phyloP scores from a whole-genome alignment of 2,329 filamentous ascomycete species.

The Capronia epimyces region DNA sequence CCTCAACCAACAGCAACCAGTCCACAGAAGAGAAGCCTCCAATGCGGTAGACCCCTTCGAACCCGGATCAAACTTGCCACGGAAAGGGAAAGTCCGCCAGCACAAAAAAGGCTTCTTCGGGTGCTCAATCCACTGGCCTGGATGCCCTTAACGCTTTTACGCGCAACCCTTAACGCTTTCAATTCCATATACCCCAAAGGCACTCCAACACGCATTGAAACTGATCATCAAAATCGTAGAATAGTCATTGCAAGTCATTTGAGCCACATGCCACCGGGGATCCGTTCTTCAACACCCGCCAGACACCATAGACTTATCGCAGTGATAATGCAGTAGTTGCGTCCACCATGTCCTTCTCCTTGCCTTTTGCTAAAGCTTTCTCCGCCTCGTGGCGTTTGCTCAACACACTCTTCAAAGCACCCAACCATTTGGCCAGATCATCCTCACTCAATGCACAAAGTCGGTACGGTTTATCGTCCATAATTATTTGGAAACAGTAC shows the following conservation, averaged over 20 bases:
- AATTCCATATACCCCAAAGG: neutral
- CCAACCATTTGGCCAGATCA: constrained; percentile 73
- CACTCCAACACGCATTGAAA: neutral
- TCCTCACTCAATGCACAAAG: constrained; percentile 79
- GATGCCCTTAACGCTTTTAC: no score
- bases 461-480: constrained; percentile 78
- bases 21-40: no score
- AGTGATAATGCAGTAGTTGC: constrained; percentile 8
- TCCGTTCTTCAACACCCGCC: no score
- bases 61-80: no score
- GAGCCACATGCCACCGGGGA: neutral
- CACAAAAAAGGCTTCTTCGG: no score
- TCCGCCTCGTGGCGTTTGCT: constrained; percentile 18
- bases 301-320: neutral
- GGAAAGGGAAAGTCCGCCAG: no score
- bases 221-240: neutral
- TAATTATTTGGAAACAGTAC: constrained; percentile 87
- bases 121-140: no score
- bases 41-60: no score
- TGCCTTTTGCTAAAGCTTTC: constrained; percentile 13
- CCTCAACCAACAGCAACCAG: no score
- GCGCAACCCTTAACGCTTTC: no score
- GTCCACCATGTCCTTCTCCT: constrained; percentile 7
- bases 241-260: neutral
- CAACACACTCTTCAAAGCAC: constrained; percentile 72